Conservation (phyloP, 2,329 filamentous ascomycete genomes). For the Verruconis gallopava region DNA sequence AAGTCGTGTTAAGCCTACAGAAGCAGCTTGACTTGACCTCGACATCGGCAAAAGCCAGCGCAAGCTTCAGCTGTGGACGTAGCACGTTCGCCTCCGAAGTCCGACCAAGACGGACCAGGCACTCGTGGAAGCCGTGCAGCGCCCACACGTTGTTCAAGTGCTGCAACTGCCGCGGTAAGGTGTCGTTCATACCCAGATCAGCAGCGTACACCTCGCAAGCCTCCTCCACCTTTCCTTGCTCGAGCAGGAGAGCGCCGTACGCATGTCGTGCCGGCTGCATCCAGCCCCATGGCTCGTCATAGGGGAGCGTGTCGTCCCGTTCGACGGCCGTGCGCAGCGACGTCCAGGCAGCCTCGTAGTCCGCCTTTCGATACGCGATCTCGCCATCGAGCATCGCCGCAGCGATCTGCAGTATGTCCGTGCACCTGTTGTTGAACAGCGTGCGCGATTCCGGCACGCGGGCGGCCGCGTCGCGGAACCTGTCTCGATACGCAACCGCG, state of each 20-base stretch:
- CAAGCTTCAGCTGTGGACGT: slow-evolving; percentile 37
- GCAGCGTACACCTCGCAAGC: slow-evolving; percentile 26
- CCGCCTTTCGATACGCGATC: slow-evolving; percentile 52
- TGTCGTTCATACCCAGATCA: slow-evolving; percentile 31
- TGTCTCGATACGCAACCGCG: slow-evolving; percentile 38
- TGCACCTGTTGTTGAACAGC: slow-evolving; percentile 55
- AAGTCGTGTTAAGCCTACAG: slow-evolving; percentile 24
- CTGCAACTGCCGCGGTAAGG: slow-evolving; percentile 48
- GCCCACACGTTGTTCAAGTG: slow-evolving; percentile 68
- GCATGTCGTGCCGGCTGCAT: slow-evolving; percentile 64
- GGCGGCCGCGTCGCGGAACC: slow-evolving; percentile 40
- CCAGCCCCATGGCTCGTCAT: slow-evolving; percentile 68
- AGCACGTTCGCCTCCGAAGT: slow-evolving; percentile 35
- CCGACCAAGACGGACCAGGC: slow-evolving; percentile 43
- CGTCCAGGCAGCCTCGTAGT: slow-evolving; percentile 45
- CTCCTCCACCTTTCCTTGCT: slow-evolving; percentile 41
- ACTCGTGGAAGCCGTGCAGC: slow-evolving; percentile 60
- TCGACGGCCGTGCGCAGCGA: slow-evolving; percentile 44
- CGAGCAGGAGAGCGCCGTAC: slow-evolving; percentile 54
- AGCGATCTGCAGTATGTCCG: slow-evolving; percentile 48
- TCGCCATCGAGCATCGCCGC: slow-evolving; percentile 59
- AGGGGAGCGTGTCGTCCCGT: slow-evolving; percentile 51
- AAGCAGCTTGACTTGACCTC: slow-evolving; percentile 46
- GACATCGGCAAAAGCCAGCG: slow-evolving; percentile 46
- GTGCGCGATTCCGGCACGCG: slow-evolving; percentile 47